phyloP scores from a whole-genome alignment of 768 basidiomycete genomes.

The Tylopilus subfusipes region DNA sequence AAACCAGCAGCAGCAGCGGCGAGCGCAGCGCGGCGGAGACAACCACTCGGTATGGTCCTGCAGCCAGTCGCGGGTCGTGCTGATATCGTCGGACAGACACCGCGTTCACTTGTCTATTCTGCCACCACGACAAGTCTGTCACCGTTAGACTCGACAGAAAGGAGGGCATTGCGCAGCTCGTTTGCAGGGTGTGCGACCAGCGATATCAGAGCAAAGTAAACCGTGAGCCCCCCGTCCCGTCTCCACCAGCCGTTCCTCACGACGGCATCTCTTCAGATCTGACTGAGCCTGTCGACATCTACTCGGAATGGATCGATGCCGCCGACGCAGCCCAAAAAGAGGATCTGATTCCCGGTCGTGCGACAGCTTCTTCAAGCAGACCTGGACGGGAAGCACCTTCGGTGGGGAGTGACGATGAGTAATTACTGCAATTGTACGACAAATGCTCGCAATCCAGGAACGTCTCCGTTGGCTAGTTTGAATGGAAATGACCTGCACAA shows the following conservation, averaged over 20 bases:
- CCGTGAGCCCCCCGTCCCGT: constrained; percentile 47
- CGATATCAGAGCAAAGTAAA: constrained; percentile 85
- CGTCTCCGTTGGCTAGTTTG: background rate
- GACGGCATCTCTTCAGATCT: constrained; percentile 52
- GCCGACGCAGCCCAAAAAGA: constrained; percentile 78
- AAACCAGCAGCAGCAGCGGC: constrained; percentile 58
- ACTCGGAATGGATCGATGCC: constrained; percentile 90
- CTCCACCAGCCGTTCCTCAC: constrained; percentile 11
- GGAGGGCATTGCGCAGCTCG: constrained; percentile 75
- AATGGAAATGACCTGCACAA: background rate
- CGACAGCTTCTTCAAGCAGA: constrained; percentile 50
- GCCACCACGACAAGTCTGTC: constrained; percentile 87
- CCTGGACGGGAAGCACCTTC: constrained; percentile 33
- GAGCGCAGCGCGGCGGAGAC: constrained; percentile 58
- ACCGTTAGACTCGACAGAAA: constrained; percentile 83
- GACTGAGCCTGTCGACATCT: constrained; percentile 85
- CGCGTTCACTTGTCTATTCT: constrained; percentile 83
- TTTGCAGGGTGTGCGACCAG: constrained; percentile 84
- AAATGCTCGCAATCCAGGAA: constrained; percentile 9
- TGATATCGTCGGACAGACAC: constrained; percentile 49
- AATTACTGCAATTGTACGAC: constrained; percentile 22
- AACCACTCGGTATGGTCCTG: constrained; percentile 58
- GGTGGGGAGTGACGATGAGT: constrained; percentile 48
- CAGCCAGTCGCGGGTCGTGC: background rate
- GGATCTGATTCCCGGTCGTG: constrained; percentile 49